Evolutionary conservation across 2,329 filamentous ascomycete genomes (phyloP).

Genomic region (Talaromyces albobiverticillius): DNA sequence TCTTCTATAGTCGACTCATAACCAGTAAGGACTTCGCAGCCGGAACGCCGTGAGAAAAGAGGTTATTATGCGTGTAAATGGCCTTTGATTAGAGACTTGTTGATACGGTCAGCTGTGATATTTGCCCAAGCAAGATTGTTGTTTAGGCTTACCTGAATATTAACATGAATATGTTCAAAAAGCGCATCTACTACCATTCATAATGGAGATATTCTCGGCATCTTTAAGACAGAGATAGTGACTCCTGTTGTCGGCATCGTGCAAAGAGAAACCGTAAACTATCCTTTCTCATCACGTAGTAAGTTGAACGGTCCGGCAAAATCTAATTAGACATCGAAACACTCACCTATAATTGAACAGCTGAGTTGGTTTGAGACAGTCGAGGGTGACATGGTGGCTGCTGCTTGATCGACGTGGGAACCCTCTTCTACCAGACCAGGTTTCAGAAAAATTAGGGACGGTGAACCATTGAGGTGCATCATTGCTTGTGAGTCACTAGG

Average conservation of each 20-base stretch:
- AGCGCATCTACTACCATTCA: background rate
- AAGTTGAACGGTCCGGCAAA: background rate
- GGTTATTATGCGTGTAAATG: background rate
- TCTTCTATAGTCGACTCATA: background rate
- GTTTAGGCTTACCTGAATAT: background rate
- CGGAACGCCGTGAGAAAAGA: background rate
- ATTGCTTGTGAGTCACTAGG: constrained; percentile 63
- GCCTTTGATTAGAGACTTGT: background rate
- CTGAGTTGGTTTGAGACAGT: constrained; percentile 84
- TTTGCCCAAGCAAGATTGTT: background rate
- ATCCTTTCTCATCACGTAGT: background rate
- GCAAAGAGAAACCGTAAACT: background rate
- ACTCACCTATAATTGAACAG: constrained; percentile 79
- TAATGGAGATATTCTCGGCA: background rate
- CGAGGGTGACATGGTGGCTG: background rate
- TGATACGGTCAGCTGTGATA: background rate
- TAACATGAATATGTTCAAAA: background rate
- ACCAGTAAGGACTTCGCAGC: background rate
- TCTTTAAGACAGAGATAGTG: background rate
- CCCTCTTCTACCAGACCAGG: constrained; percentile 79
- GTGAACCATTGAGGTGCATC: constrained; percentile 67
- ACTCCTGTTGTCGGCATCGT: background rate
- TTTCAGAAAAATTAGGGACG: constrained; percentile 76
- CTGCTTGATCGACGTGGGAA: constrained; percentile 67
- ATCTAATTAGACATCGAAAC: constrained; percentile 49